phyloP scores from a whole-genome alignment of 202 grass and related monocot species.

The Saccharum hybrid region DNA sequence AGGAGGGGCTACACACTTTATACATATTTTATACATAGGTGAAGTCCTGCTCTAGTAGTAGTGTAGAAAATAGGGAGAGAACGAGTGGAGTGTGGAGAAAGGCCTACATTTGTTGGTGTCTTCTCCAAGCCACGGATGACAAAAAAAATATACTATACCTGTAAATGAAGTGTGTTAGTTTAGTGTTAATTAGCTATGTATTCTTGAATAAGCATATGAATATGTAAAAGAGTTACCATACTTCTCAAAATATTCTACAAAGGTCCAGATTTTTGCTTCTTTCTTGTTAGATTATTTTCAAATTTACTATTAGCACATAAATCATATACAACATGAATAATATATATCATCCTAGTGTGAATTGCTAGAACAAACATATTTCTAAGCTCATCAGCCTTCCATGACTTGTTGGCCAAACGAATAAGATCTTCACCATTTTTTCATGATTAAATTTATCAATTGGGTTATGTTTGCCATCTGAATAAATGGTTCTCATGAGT shows the following conservation, averaged over 20 bases:
- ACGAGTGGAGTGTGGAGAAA: no score
- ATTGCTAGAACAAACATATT: constrained; percentile 75
- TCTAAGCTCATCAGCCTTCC: constrained; percentile 54
- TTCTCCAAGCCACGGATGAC: constrained; percentile 39
- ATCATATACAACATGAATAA: constrained; percentile 58
- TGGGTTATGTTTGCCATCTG: constrained; percentile 26
- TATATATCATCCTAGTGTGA: constrained; percentile 92
- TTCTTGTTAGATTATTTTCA: constrained; percentile 70
- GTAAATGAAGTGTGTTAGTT: constrained; percentile 37
- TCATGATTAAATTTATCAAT: constrained; percentile 35
- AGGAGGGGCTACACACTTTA: no score
- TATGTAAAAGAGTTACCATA: constrained; percentile 51
- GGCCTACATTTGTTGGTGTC: no score
- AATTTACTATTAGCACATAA: constrained; percentile 75
- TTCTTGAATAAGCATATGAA: constrained; percentile 18
- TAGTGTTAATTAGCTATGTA: constrained; percentile 10
- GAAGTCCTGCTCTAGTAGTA: no score
- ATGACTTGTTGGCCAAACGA: constrained; percentile 73
- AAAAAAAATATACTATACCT: constrained; percentile 81
- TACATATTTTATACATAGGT: no score
- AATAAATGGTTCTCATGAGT: constrained; percentile 73
- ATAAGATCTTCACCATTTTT: constrained; percentile 49
- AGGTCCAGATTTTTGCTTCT: constrained; percentile 59
- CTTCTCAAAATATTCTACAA: constrained; percentile 81
- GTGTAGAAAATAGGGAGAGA: no score